Percentiles rank a stretch among this genome's conserved stretches.
Conservation (phyloP, 257 asterid genomes). For the Nicotiana tabacum region DNA sequence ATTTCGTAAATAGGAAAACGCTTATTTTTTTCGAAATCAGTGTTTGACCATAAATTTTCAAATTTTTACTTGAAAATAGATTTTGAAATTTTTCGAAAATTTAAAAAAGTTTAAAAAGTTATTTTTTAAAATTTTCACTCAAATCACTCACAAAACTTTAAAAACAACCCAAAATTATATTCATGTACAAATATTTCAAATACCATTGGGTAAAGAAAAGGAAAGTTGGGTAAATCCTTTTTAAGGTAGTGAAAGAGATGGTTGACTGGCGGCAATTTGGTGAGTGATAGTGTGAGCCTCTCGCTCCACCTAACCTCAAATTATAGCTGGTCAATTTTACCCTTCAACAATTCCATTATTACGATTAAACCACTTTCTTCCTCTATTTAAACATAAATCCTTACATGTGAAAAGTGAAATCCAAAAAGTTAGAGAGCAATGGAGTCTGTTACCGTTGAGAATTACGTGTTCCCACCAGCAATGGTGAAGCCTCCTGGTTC, state of each 20-base stretch:
- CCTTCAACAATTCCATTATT: background rate
- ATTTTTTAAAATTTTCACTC: too few species aligned
- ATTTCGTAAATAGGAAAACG: too few species aligned
- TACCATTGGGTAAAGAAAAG: background rate
- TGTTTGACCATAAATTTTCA: too few species aligned
- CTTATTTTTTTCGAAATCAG: too few species aligned
- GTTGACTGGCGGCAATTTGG: background rate
- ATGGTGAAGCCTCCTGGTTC: conserved; percentile 63
- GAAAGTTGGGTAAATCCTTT: background rate
- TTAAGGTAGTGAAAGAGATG: background rate
- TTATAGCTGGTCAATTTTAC: background rate
- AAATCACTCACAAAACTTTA: too few species aligned
- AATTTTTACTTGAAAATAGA: too few species aligned
- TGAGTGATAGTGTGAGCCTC: background rate
- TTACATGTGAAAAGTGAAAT: accelerated
- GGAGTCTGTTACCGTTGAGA: conserved; percentile 48
- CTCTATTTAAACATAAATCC: background rate
- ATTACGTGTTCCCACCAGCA: conserved; percentile 47
- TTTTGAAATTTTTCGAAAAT: too few species aligned
- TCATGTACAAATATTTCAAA: too few species aligned
- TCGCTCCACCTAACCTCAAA: background rate
- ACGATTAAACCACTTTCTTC: background rate
- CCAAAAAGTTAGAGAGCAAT: background rate
- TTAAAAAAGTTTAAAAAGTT: too few species aligned
- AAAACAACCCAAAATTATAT: too few species aligned